Evolutionary conservation across 2,329 filamentous ascomycete genomes (phyloP).

Genomic region (Monosporascus sp.): DNA sequence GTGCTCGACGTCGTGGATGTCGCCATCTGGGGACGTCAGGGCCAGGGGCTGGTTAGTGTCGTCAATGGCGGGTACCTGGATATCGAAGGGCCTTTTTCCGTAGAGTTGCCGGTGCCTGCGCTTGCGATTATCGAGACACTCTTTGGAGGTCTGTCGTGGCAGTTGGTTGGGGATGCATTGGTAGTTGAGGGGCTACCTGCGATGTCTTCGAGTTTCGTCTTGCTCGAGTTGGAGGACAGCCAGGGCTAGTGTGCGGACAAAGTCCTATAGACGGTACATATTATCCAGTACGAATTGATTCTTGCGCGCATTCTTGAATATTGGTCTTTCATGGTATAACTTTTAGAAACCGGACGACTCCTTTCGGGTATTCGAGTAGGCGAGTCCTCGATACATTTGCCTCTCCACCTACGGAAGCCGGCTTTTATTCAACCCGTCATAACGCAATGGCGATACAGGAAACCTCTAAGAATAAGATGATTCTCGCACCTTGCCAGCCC

Average conservation of each 20-base stretch:
- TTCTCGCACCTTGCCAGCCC: too few relatives aligned
- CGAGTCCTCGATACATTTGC: too few relatives aligned
- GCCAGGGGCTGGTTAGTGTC: slow-evolving; percentile 29
- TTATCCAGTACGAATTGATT: not conserved
- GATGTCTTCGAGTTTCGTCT: slow-evolving; percentile 27
- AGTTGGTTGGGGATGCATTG: slow-evolving; percentile 16
- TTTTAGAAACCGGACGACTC: too few relatives aligned
- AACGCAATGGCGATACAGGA: too few relatives aligned
- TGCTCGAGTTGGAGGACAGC: slow-evolving; percentile 18
- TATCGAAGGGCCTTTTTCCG: slow-evolving; percentile 6
- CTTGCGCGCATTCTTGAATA: too few relatives aligned
- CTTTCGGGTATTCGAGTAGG: too few relatives aligned
- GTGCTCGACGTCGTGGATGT: slow-evolving; percentile 25
- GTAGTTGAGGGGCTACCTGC: slow-evolving; percentile 21
- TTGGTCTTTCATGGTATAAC: too few relatives aligned
- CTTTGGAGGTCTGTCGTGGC: slow-evolving; percentile 21
- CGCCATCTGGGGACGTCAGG: slow-evolving; percentile 28
- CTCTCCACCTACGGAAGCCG: too few relatives aligned
- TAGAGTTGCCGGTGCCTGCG: slow-evolving; percentile 11
- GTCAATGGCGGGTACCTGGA: slow-evolving; percentile 27
- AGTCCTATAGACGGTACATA: not conserved
- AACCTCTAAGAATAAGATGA: too few relatives aligned
- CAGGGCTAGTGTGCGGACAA: not conserved
- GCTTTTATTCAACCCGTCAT: too few relatives aligned
- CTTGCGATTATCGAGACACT: slow-evolving; percentile 13